phyloP scores from a whole-genome alignment of 1,139 yeast genomes.

The Nakaseomyces delphensis region DNA sequence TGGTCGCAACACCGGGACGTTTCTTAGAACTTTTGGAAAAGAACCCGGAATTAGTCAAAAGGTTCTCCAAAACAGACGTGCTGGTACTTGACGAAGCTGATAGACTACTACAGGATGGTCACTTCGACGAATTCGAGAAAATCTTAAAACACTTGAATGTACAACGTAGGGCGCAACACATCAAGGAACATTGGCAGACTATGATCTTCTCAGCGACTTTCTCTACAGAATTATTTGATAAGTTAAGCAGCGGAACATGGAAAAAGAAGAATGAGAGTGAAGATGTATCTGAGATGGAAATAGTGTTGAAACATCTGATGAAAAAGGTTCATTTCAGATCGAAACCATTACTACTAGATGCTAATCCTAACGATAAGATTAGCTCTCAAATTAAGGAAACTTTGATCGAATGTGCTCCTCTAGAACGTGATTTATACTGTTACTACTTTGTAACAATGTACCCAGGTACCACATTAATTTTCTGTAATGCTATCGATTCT shows the following conservation, averaged over 20 bases:
- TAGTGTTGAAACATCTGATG: slow-evolving; percentile 47
- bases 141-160: slow-evolving; percentile 51
- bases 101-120: slow-evolving; percentile 89
- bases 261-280: slow-evolving; percentile 33
- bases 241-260: slow-evolving; percentile 43
- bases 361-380: slow-evolving; percentile 77
- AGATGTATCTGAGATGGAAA: slow-evolving; percentile 40
- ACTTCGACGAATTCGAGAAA: slow-evolving; percentile 84
- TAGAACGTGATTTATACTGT: slow-evolving; percentile 81
- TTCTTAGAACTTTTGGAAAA: slow-evolving; percentile 72
- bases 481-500: slow-evolving; percentile 89
- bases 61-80: slow-evolving; percentile 56
- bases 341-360: slow-evolving; percentile 63
- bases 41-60: slow-evolving; percentile 43
- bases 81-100: slow-evolving; percentile 97
- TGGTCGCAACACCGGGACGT: slow-evolving; percentile 96
- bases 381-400: slow-evolving; percentile 76
- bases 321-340: slow-evolving; percentile 53
- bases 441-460: slow-evolving; percentile 82
- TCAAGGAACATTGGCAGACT: slow-evolving; percentile 64
- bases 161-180: slow-evolving; percentile 15
- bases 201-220: slow-evolving; percentile 93
- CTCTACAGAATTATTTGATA: slow-evolving; percentile 70
- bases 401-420: slow-evolving; percentile 81
- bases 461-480: slow-evolving; percentile 84